phyloP scores from a whole-genome alignment of 2,329 filamentous ascomycete genomes.

The Tolypocladium tundrense region DNA sequence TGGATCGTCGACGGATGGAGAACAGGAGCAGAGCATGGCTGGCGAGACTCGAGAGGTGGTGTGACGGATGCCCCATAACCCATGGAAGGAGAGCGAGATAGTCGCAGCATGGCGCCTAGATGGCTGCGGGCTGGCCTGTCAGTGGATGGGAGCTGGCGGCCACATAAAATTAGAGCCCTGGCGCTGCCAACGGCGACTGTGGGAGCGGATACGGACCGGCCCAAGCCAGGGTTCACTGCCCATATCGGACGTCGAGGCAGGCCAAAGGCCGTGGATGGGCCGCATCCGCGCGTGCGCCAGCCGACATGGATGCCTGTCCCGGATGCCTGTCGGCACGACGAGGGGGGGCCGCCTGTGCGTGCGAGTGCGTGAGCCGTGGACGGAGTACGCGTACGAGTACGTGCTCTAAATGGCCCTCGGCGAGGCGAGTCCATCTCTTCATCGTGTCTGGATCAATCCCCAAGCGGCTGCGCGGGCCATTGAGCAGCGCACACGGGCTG shows the following conservation, averaged over 20 bases:
- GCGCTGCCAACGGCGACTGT: conserved; percentile 3
- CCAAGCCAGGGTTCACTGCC: background rate
- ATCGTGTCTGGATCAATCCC: background rate
- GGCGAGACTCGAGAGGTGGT: conserved; percentile 11
- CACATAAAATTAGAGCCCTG: conserved; percentile 35
- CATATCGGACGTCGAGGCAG: background rate
- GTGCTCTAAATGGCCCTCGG: background rate
- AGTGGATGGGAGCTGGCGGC: conserved; percentile 27
- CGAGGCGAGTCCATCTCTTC: background rate
- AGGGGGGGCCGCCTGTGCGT: background rate
- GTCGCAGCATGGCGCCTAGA: conserved; percentile 34
- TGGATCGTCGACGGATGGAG: background rate
- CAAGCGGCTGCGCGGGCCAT: background rate
- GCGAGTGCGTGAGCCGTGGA: background rate
- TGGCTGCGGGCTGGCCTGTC: conserved; percentile 26
- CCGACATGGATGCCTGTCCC: background rate
- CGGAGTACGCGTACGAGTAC: background rate
- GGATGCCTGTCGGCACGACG: background rate
- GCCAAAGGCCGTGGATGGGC: conserved; percentile 2
- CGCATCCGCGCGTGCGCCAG: conserved; percentile 2
- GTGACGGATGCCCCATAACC: conserved; percentile 19
- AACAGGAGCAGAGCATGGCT: background rate
- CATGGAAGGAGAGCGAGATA: conserved; percentile 13
- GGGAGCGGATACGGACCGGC: conserved; percentile 13
- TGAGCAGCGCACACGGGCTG: background rate